phyloP scores from a whole-genome alignment of 192 early-diverging fungal species.

The Chytriomyces hyalinus region DNA sequence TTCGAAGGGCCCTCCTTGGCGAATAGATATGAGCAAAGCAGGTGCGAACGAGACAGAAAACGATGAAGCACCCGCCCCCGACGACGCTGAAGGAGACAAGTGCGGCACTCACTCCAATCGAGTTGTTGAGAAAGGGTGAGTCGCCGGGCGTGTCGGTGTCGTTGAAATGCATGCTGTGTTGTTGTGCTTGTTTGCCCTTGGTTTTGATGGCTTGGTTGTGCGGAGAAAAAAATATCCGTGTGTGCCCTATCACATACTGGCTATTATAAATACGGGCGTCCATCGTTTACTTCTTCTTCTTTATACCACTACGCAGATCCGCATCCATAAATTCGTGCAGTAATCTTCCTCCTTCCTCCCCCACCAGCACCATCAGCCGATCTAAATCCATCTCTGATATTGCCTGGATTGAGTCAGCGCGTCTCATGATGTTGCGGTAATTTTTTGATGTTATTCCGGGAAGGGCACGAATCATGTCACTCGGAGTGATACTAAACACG shows the following conservation, averaged over 20 bases:
- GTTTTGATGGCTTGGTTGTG: no score
- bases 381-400: conserved; percentile 59
- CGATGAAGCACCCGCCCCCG: conserved; percentile 47
- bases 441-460: conserved; percentile 86
- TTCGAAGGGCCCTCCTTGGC: conserved; percentile 45
- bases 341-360: conserved; percentile 62
- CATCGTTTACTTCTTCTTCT: no score
- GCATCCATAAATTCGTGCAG: conserved; percentile 62
- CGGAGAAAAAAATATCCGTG: no score
- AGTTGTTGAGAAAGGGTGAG: conserved; percentile 3
- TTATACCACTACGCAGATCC: neutral
- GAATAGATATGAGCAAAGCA: conserved; percentile 53
- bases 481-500: conserved; percentile 71
- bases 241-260: no score
- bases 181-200: no score
- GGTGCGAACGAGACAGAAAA: conserved; percentile 53
- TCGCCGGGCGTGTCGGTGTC: conserved; percentile 7
- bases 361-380: conserved; percentile 61
- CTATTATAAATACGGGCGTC: no score
- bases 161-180: neutral
- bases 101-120: conserved; percentile 33
- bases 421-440: conserved; percentile 75
- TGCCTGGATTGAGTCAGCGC: conserved; percentile 67
- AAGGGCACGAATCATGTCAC: conserved; percentile 79
- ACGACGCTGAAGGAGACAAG: conserved; percentile 48